These are phyloP conservation scores for Gossypium trilobum DNA, from an alignment of 441 rosid species.

Conservation along the genomic window DNA sequence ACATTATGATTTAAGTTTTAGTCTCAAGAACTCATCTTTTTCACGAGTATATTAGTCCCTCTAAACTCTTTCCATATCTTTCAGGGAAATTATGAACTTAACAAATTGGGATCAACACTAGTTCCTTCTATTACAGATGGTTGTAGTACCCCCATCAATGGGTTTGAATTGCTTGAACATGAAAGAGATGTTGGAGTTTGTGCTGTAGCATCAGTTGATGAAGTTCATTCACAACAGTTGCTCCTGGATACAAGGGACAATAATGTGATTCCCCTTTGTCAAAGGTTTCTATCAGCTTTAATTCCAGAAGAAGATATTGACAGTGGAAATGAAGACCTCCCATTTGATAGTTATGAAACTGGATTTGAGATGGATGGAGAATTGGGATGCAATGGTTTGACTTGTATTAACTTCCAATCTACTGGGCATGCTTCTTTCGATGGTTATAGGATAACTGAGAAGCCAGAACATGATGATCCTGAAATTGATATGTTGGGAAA, in stretches of 20 bases:
- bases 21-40: neutral
- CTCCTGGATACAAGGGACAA: conserved; percentile 29
- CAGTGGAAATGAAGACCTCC: conserved; percentile 40
- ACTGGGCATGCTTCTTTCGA: conserved; percentile 33
- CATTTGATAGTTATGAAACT: conserved; percentile 41
- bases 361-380: conserved; percentile 52
- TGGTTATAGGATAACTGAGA: conserved; percentile 46
- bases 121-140: conserved; percentile 34
- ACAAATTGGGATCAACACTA: conserved; percentile 25
- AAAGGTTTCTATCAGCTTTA: conserved; percentile 77
- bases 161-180: conserved; percentile 30
- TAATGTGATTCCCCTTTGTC: conserved; percentile 48
- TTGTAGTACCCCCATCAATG: conserved; percentile 22
- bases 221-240: conserved; percentile 28
- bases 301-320: conserved; percentile 63
- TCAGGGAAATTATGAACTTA: conserved; percentile 47
- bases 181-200: conserved; percentile 25
- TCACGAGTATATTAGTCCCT: neutral
- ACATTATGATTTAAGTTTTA: neutral
- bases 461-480: conserved; percentile 41
- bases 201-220: conserved; percentile 24
- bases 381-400: conserved; percentile 46
- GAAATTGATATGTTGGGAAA: conserved; percentile 37
- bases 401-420: conserved; percentile 34
- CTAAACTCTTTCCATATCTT: conserved; percentile 16